phyloP scores from a whole-genome alignment of 2,329 filamentous ascomycete species.

The Alternaria sp. region DNA sequence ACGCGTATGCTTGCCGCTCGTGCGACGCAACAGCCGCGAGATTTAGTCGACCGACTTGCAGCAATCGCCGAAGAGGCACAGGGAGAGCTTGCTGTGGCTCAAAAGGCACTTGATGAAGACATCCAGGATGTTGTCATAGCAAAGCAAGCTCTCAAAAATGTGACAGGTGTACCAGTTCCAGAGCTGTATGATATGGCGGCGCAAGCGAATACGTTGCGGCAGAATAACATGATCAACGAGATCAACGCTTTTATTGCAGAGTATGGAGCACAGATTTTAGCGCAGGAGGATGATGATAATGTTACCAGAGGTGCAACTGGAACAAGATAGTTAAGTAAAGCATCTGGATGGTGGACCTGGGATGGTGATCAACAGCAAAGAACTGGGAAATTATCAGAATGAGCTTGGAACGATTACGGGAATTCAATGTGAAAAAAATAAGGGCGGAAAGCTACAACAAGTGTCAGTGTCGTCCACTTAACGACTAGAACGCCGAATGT shows the following conservation, averaged over 20 bases:
- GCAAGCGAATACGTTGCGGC: neutral
- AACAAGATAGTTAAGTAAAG: neutral
- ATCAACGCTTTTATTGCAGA: neutral
- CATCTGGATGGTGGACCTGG: accelerated
- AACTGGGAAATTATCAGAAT: neutral
- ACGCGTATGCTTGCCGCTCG: neutral
- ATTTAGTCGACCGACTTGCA: neutral
- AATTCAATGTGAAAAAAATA: no score
- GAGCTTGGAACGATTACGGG: no score
- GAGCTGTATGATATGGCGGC: neutral
- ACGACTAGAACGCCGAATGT: no score
- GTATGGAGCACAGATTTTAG: neutral
- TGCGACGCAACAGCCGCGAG: neutral
- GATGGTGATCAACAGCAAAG: neutral
- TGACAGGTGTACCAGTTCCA: neutral
- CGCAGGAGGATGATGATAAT: no score
- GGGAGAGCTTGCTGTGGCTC: neutral
- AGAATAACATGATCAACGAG: neutral
- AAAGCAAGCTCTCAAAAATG: neutral
- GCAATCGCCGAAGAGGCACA: neutral
- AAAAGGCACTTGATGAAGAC: neutral
- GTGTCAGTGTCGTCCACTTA: no score
- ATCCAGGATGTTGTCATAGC: neutral
- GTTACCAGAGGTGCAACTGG: neutral
- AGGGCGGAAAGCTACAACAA: no score